These are phyloP conservation scores for Hericium coralloides DNA, from an alignment of 768 basidiomycete species.

Conservation along the genomic window DNA sequence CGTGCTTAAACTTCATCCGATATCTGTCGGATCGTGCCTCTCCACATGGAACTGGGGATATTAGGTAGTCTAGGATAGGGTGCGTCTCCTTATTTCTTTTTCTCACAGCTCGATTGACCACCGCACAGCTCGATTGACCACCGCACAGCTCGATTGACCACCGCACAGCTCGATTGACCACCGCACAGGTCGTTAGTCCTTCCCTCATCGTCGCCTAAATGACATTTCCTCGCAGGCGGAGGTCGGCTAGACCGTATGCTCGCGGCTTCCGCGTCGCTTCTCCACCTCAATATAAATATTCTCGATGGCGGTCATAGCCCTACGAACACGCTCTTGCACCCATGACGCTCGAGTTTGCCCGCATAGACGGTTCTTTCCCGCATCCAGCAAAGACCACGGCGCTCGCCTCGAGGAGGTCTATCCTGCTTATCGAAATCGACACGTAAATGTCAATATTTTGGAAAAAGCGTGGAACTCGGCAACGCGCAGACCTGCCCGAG, in stretches of 20 bases:
- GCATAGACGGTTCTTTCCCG: conserved; percentile 86
- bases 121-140: not conserved
- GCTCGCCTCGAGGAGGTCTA: conserved; percentile 71
- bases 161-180: not conserved
- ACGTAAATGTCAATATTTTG: conserved; percentile 74
- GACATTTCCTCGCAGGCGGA: conserved; percentile 51
- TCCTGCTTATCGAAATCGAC: conserved; percentile 97
- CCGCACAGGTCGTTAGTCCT: not conserved
- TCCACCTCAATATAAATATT: conserved; percentile 76
- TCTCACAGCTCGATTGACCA: not conserved
- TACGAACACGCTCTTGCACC: conserved; percentile 82
- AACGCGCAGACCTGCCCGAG: conserved; percentile 50
- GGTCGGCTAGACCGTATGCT: conserved; percentile 98
- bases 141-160: too few species aligned
- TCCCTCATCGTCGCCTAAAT: not conserved
- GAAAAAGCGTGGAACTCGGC: conserved; percentile 41
- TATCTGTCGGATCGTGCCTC: too few species aligned
- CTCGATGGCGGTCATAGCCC: conserved; percentile 80
- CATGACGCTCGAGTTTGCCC: conserved; percentile 36
- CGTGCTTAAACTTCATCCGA: too few species aligned
- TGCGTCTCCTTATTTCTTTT: conserved; percentile 13
- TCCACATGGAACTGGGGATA: conserved; percentile 4
- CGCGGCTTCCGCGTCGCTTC: conserved; percentile 76
- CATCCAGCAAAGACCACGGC: conserved; percentile 70
- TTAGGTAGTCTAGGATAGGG: conserved; percentile 31